Base-by-base conservation (phyloP, 176 grass and related monocot species). In the Rhipidocladum racemiflorum region DNA sequence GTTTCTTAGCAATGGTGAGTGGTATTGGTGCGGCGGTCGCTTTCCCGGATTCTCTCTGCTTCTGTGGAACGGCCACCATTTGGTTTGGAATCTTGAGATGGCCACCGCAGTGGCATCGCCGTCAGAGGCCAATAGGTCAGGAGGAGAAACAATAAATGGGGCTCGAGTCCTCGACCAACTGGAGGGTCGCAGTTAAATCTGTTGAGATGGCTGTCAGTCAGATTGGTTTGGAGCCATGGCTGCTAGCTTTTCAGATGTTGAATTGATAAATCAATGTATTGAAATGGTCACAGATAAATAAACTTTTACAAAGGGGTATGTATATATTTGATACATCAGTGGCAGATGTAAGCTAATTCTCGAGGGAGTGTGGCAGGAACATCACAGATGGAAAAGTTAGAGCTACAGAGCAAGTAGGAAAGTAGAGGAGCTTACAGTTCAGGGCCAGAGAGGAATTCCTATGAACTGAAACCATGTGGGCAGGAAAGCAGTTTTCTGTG, bases 11-110 rank as follows among this genome's bases (percentile, higher is more conserved):
- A 50, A 78, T 32, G 38, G 59, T 13, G 57, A 27, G 65, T 77
- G 80, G 32, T 39, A 44, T 81, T 67, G 63, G 25, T 39, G 30
- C 46, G 69, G 42, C 32, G 29, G 70, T 85, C 62, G 61, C 50
- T 89, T 75, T 89, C 62, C 42, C 12, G 32, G 70, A 75, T 89
- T 69, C 70, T 76, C 65, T 67, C 13, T 45, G 44, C 44, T 57
- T 65, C 53, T 65, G 29, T 68, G 40, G 62, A 74, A 80, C 29
- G 75, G 30, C 53, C 70, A 81, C 70, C 24, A 63, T 85, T 68
- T 85, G 10, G 42, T 65, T 85, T 80, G 76, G 76, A 89, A 89
- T 89, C 87, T 62, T 74, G 76, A 85, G 39, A 77, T 79, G 81
- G 79, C 56, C 87, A 69, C 30, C 24, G 46, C 42, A 54, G 18